phyloP scores from a whole-genome alignment of 2,329 filamentous ascomycete genomes.

The Sclerotinia nivalis region DNA sequence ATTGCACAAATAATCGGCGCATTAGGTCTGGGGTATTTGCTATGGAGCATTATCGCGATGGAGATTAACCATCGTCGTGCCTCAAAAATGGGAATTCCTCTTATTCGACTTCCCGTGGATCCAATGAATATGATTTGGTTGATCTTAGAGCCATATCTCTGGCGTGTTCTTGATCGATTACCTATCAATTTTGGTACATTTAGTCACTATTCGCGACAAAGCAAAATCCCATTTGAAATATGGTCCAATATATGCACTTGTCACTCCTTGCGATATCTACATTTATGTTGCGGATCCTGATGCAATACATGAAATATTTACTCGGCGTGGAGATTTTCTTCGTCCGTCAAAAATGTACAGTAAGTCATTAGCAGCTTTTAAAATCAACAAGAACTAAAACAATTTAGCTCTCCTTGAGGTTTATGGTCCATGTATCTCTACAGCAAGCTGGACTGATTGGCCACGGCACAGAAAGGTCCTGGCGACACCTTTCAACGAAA shows the following conservation, averaged over 20 bases:
- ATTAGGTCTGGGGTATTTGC: background rate
- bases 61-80: conserved; percentile 8
- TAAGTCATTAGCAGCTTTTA: background rate
- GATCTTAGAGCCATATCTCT: conserved; percentile 8
- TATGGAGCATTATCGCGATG: conserved; percentile 9
- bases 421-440: background rate
- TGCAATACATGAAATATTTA: conserved; percentile 8
- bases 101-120: background rate
- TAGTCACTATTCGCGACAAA: conserved; percentile 8
- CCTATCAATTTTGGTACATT: conserved; percentile 3
- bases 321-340: conserved; percentile 1
- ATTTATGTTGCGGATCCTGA: conserved; percentile 7
- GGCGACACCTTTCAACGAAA: background rate
- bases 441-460: conserved; percentile 4
- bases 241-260: conserved; percentile 1
- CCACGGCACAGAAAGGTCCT: background rate
- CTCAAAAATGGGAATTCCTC: conserved; percentile 11
- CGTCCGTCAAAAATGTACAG: conserved; percentile 11
- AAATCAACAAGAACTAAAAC: background rate
- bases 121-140: conserved; percentile 11
- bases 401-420: background rate
- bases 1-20: background rate
- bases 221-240: conserved; percentile 14
- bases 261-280: conserved; percentile 9
- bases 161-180: conserved; percentile 3